Evolutionary conservation across 306 rosid species (phyloP).

Genomic region (Citrullus colocynthis): DNA sequence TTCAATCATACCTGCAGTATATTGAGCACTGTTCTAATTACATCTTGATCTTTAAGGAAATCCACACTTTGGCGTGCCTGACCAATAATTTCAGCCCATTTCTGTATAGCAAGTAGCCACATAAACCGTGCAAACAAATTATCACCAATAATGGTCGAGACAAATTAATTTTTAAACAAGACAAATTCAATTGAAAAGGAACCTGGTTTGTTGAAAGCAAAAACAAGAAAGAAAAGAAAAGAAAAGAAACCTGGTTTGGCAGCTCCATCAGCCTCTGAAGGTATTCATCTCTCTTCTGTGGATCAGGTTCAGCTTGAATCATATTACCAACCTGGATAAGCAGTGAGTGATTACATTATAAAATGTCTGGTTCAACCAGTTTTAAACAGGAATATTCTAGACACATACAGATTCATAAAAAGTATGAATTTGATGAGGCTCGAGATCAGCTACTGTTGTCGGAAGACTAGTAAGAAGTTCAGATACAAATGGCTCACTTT

Average conservation of each 20-base stretch:
- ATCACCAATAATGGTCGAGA: background rate
- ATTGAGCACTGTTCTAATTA: slow-evolving; percentile 82
- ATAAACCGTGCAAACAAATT: background rate
- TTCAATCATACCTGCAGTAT: slow-evolving; percentile 60
- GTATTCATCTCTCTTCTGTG: slow-evolving; percentile 83
- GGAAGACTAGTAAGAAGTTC: slow-evolving; percentile 87
- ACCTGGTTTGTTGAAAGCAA: background rate
- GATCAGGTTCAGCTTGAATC: slow-evolving; percentile 94
- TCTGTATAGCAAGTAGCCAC: slow-evolving; percentile 31
- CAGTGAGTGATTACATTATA: background rate
- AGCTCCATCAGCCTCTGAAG: slow-evolving; percentile 81
- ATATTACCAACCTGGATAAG: slow-evolving; percentile 67
- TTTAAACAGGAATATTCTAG: background rate
- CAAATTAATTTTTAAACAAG: background rate
- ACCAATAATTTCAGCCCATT: slow-evolving; percentile 89
- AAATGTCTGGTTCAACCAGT: background rate
- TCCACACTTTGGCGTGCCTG: slow-evolving; percentile 88
- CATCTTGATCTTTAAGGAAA: slow-evolving; percentile 76
- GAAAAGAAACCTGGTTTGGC: slow-evolving; percentile 62
- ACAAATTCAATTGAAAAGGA: background rate
- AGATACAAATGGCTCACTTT: slow-evolving; percentile 89
- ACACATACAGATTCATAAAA: slow-evolving; percentile 87
- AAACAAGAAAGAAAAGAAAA: too few species aligned
- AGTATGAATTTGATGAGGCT: slow-evolving; percentile 85
- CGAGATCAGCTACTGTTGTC: slow-evolving; percentile 78